These are phyloP conservation scores for Purpureocillium takamizusanense DNA, from an alignment of 2,329 filamentous ascomycete genomes.

Conservation along the genomic window DNA sequence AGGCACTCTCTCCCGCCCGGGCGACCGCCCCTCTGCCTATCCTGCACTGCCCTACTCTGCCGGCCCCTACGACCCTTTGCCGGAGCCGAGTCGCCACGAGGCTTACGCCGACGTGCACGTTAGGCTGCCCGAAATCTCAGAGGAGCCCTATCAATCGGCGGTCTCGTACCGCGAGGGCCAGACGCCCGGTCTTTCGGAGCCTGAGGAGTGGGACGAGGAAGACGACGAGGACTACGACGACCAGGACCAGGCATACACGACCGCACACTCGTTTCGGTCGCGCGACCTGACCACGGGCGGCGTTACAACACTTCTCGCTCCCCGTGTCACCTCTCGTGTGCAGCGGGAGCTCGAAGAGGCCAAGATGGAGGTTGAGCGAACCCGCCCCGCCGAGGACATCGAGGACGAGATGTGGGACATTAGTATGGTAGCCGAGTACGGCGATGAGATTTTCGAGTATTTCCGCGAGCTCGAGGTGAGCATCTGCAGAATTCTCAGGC, in stretches of 20 bases:
- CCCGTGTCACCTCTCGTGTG: conserved; percentile 59
- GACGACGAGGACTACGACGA: conserved; percentile 62
- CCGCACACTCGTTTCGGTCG: conserved; percentile 66
- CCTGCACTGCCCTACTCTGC: conserved; percentile 16
- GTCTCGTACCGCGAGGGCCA: conserved; percentile 14
- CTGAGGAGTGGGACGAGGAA: conserved; percentile 70
- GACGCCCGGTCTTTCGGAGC: conserved; percentile 23
- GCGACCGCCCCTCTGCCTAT: conserved; percentile 14
- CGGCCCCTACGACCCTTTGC: conserved; percentile 14
- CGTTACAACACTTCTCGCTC: conserved; percentile 55
- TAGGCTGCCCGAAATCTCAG: conserved; percentile 20
- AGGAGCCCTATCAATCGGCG: conserved; percentile 16
- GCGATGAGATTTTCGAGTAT: conserved; percentile 90
- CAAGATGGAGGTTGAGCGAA: conserved; percentile 59
- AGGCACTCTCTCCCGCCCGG: conserved; percentile 5
- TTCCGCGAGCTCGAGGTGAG: conserved; percentile 81
- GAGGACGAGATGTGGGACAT: conserved; percentile 90
- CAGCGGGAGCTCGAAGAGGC: conserved; percentile 63
- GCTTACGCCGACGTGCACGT: conserved; percentile 12
- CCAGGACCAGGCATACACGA: conserved; percentile 60
- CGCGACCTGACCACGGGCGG: conserved; percentile 49
- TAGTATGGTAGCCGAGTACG: conserved; percentile 96
- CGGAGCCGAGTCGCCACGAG: conserved; percentile 14
- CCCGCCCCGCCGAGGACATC: conserved; percentile 61
- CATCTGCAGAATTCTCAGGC: too few species aligned